Percentiles rank a stretch among this genome's conserved stretches.
Conservation (phyloP, 2,329 filamentous ascomycete genomes). For the Tolypocladium cylindrosporum region DNA sequence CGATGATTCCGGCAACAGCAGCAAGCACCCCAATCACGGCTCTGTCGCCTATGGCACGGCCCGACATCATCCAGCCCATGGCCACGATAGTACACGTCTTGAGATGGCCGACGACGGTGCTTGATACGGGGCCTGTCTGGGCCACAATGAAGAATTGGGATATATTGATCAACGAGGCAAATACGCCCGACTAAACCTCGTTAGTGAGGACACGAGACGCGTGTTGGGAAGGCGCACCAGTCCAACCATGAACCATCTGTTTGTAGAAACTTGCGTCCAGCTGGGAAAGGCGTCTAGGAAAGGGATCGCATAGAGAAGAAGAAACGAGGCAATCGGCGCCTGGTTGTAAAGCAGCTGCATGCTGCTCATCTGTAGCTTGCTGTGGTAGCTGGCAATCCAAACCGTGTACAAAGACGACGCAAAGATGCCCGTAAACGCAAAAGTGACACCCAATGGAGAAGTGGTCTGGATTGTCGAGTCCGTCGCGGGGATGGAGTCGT, state of each 20-base stretch:
- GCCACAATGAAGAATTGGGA: slow-evolving; percentile 54
- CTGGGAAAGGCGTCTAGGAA: slow-evolving; percentile 54
- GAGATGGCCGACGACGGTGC: slow-evolving; percentile 55
- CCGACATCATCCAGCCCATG: slow-evolving; percentile 48
- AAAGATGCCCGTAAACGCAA: slow-evolving; percentile 53
- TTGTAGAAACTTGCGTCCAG: slow-evolving; percentile 39
- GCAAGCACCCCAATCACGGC: slow-evolving; percentile 44
- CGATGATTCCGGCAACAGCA: slow-evolving; percentile 46
- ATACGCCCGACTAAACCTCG: slow-evolving; percentile 42
- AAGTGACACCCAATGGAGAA: slow-evolving; percentile 48
- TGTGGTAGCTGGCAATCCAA: slow-evolving; percentile 57
- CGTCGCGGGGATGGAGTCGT: slow-evolving; percentile 46
- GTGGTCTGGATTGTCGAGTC: slow-evolving; percentile 44
- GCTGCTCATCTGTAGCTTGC: slow-evolving; percentile 54
- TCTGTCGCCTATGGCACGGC: slow-evolving; percentile 45
- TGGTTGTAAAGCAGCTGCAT: slow-evolving; percentile 63
- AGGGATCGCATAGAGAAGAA: slow-evolving; percentile 56
- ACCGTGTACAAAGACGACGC: slow-evolving; percentile 60
- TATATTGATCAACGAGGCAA: slow-evolving; percentile 56
- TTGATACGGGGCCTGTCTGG: slow-evolving; percentile 52
- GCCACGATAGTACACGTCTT: slow-evolving; percentile 59
- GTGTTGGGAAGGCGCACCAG: slow-evolving; percentile 31
- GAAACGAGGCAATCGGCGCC: slow-evolving; percentile 50
- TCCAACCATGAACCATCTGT: slow-evolving; percentile 47
- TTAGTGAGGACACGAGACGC: background rate